Percentiles rank a stretch among this genome's conserved stretches.
phyloP scores from a whole-genome alignment of 2,329 filamentous ascomycete genomes.

The Raffaelea arxii region DNA sequence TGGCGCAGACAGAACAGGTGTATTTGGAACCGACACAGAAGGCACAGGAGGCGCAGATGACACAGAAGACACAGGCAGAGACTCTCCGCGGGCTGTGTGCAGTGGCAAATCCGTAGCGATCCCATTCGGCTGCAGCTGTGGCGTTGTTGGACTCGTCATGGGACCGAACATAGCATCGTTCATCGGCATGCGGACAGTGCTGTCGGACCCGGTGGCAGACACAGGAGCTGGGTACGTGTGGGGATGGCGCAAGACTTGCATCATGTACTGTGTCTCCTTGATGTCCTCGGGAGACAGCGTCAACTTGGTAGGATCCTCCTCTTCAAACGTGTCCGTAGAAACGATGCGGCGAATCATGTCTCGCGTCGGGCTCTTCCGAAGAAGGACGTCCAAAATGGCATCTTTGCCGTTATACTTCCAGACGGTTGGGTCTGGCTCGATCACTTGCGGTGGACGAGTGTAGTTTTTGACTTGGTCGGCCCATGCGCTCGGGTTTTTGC shows the following conservation, averaged over 20 bases:
- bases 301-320: slow-evolving; percentile 54
- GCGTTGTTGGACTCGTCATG: no score
- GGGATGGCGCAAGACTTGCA: slow-evolving; percentile 9
- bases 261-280: slow-evolving; percentile 37
- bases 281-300: slow-evolving; percentile 51
- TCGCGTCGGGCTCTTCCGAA: slow-evolving; percentile 12
- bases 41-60: no score
- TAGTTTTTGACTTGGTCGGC: slow-evolving; percentile 48
- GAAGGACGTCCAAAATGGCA: slow-evolving; percentile 41
- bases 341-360: slow-evolving; percentile 49
- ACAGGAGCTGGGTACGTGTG: no score
- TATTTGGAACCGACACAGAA: no score
- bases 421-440: slow-evolving; percentile 40
- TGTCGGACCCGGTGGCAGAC: no score
- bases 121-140: no score
- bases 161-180: no score
- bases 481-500: slow-evolving; percentile 63
- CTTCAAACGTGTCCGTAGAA: slow-evolving; percentile 63
- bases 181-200: no score
- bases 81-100: no score
- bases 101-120: no score
- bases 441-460: slow-evolving; percentile 46
- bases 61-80: no score
- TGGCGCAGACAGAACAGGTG: no score
- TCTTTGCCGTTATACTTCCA: slow-evolving; percentile 51